Evolutionary conservation across 139 green algal species (phyloP), one percentile per base, ranked within the genome.

Genomic region (Chlorella sp.): DNA sequence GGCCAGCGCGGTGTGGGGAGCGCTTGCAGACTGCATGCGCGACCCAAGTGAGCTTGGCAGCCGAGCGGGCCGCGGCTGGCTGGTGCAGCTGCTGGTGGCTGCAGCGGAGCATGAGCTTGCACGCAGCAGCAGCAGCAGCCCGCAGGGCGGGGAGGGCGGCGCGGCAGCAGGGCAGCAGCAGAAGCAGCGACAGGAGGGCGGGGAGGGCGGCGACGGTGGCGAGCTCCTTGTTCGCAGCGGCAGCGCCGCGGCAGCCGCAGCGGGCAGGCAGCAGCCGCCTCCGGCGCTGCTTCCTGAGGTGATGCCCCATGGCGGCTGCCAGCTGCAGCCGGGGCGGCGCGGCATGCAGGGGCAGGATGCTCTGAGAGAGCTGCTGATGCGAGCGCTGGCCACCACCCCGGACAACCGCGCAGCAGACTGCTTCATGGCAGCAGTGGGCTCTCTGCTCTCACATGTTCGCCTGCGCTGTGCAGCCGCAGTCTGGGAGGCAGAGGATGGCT

Each of bases 341-440:
- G 85, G 85, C 15, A 71, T 82, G 51, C 23, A 44, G 21, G 55
- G 80, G 18, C 81, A 87, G 79, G 56, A 68, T 6, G 47, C 28
- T 0, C 81, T 86, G 41, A 47, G 69, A 5, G 67, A 83, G 63
- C 82, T 87, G n/a, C 74, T 89, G 17, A 75, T 85, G 41, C 55
- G 81, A 12, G 67, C 67, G 60, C 72, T 89, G 70, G 74, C 69
- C 71, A 78, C 81, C 38, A 70, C 75, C 0, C 83, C 65, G 3
- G 82, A 83, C 85, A 62, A 34, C 74, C 62, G 44, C 1, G 85
- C 85, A 25, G 67, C 85, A 1, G 80, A 73, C 28, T 83, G 55
- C 28, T 85, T 88, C 78, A 88, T 88, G 32, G 65, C n/a, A 0
- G 85, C 85, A 1, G 85, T 88, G 12, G 60, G 38, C 30, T 67